These are phyloP conservation scores for Ophiostoma himal-ulmi DNA, from an alignment of 2,329 filamentous ascomycete genomes.

Conservation along the genomic window DNA sequence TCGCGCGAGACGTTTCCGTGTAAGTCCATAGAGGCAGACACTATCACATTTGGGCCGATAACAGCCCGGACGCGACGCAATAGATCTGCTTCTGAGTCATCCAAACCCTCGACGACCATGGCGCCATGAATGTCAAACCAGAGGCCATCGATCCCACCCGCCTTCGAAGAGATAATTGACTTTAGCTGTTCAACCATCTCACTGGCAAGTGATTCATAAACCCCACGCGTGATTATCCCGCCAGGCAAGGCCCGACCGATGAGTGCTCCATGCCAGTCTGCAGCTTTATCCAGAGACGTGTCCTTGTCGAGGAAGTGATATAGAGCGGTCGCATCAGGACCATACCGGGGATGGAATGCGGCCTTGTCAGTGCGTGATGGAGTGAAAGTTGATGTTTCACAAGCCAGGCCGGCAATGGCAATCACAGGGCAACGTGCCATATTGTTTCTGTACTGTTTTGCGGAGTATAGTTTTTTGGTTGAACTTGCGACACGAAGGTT, in stretches of 20 bases:
- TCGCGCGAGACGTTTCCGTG: slow-evolving; percentile 49
- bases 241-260: slow-evolving; percentile 49
- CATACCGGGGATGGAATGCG: slow-evolving; percentile 46
- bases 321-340: slow-evolving; percentile 38
- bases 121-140: slow-evolving; percentile 54
- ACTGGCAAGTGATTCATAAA: slow-evolving; percentile 41
- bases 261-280: slow-evolving; percentile 46
- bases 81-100: slow-evolving; percentile 45
- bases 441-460: background rate
- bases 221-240: slow-evolving; percentile 41
- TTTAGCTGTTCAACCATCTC: slow-evolving; percentile 39
- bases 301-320: slow-evolving; percentile 43
- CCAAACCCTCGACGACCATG: slow-evolving; percentile 47
- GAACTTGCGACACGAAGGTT: background rate
- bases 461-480: background rate
- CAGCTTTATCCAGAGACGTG: slow-evolving; percentile 38
- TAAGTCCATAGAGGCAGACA: slow-evolving; percentile 51
- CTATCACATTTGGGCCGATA: slow-evolving; percentile 41
- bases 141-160: slow-evolving; percentile 40
- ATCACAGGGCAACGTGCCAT: slow-evolving; percentile 37
- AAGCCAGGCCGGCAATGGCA: slow-evolving; percentile 47
- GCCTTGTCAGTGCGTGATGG: slow-evolving; percentile 43
- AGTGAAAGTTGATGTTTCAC: slow-evolving; percentile 50
- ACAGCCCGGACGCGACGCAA: slow-evolving; percentile 41
- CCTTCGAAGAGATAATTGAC: slow-evolving; percentile 33